Evolutionary conservation across 2,329 filamentous ascomycete genomes (phyloP).

Genomic region (Penicillium sp.): DNA sequence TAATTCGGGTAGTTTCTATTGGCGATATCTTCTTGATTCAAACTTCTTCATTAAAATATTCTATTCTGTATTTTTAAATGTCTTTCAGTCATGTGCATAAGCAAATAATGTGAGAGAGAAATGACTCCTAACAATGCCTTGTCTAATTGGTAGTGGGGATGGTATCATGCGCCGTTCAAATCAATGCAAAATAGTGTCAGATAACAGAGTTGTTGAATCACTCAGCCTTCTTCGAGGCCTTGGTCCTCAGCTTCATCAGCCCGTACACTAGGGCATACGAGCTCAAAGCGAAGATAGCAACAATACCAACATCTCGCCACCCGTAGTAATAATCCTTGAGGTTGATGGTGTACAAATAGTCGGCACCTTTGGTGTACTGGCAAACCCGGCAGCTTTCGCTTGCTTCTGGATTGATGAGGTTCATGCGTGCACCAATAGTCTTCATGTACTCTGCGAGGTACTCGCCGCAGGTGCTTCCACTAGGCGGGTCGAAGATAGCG

Average conservation of each 20-base stretch:
- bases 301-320: conserved; percentile 66
- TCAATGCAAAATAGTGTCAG: background rate
- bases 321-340: conserved; percentile 63
- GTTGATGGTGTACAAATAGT: conserved; percentile 63
- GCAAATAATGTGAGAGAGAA: background rate
- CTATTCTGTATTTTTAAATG: background rate
- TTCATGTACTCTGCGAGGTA: conserved; percentile 59
- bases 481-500: conserved; percentile 12
- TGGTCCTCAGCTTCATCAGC: conserved; percentile 31
- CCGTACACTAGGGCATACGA: conserved; percentile 54
- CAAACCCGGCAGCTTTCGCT: conserved; percentile 61
- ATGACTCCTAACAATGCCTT: background rate
- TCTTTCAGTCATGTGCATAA: background rate
- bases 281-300: conserved; percentile 57
- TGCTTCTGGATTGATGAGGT: conserved; percentile 62
- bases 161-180: background rate
- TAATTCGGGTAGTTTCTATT: too few relatives aligned
- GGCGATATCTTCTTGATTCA: too few relatives aligned
- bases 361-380: conserved; percentile 58
- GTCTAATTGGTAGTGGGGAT: background rate
- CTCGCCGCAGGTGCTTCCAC: conserved; percentile 50
- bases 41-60: background rate
- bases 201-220: background rate
- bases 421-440: conserved; percentile 47
- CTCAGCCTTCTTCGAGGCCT: conserved; percentile 28